phyloP scores from a whole-genome alignment of 495 filamentous ascomycete genomes.

The Podospora fimiseda region DNA sequence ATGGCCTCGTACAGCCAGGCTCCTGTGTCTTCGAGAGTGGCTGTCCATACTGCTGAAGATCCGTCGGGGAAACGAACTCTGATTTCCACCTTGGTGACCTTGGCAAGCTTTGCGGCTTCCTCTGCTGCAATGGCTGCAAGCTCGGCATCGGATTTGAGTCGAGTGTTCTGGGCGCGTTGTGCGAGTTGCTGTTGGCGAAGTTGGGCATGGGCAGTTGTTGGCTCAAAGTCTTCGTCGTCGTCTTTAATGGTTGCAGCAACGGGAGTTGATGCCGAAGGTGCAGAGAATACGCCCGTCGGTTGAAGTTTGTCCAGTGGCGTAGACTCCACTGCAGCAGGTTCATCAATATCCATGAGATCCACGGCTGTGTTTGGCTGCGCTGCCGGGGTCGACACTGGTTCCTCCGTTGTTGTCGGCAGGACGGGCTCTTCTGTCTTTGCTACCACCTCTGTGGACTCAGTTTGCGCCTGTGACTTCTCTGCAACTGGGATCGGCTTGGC shows the following conservation, averaged over 20 bases:
- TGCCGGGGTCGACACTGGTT: background rate
- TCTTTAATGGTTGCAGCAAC: slow-evolving; percentile 59
- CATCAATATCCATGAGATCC: slow-evolving; percentile 20
- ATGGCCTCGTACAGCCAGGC: slow-evolving; percentile 63
- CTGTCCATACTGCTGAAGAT: slow-evolving; percentile 58
- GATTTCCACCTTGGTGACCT: slow-evolving; percentile 62
- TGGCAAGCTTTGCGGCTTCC: slow-evolving; percentile 55
- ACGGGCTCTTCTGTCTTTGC: slow-evolving; percentile 6
- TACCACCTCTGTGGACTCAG: slow-evolving; percentile 7
- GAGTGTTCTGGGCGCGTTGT: slow-evolving; percentile 55
- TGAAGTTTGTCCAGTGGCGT: slow-evolving; percentile 24
- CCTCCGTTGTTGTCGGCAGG: slow-evolving; percentile 1
- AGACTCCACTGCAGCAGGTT: background rate
- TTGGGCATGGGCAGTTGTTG: slow-evolving; percentile 79
- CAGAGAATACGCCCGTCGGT: slow-evolving; percentile 65
- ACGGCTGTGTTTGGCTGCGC: background rate
- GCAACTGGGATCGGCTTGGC: slow-evolving; percentile 5
- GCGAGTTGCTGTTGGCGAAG: slow-evolving; percentile 69
- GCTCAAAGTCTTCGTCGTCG: slow-evolving; percentile 70
- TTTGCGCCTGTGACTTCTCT: slow-evolving; percentile 18
- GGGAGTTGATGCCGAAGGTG: slow-evolving; percentile 66
- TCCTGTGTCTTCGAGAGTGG: slow-evolving; percentile 57
- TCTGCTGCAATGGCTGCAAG: slow-evolving; percentile 51
- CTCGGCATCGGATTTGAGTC: slow-evolving; percentile 63
- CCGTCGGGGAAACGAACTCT: slow-evolving; percentile 86